phyloP scores from a whole-genome alignment of 2,329 filamentous ascomycete species.

The Rhinocladiella similis region DNA sequence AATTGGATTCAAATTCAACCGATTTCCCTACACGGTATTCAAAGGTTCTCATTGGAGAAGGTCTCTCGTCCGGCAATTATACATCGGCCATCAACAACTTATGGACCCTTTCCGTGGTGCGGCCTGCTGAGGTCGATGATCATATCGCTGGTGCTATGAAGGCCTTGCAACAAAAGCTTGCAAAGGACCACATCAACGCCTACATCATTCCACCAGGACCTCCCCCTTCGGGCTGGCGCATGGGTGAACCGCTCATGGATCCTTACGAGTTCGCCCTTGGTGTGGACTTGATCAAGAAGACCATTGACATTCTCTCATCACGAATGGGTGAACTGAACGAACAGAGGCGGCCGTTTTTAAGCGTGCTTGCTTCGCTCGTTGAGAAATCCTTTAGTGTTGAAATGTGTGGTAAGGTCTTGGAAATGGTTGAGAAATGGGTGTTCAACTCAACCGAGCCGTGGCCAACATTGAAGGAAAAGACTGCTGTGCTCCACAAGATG shows the following conservation, averaged over 20 bases:
- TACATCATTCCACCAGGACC: constrained; percentile 51
- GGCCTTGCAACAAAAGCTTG: constrained; percentile 85
- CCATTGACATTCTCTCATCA: constrained; percentile 86
- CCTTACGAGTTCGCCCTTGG: constrained; percentile 84
- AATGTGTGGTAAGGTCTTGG: constrained; percentile 87
- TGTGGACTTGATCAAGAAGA: constrained; percentile 87
- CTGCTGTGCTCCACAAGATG: constrained; percentile 99
- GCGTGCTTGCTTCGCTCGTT: constrained; percentile 88
- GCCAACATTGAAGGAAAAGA: constrained; percentile 98
- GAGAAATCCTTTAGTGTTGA: constrained; percentile 88
- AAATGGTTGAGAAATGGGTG: constrained; percentile 94
- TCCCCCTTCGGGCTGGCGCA: constrained; percentile 42
- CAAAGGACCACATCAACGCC: constrained; percentile 83
- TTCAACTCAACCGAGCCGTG: constrained; percentile 94
- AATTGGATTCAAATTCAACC: constrained; percentile 71
- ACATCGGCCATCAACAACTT: constrained; percentile 88
- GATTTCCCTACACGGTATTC: constrained; percentile 79
- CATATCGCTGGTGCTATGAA: constrained; percentile 91
- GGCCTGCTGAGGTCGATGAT: constrained; percentile 82
- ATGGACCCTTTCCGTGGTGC: constrained; percentile 85
- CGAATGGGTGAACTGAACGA: constrained; percentile 93
- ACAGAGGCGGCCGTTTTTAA: constrained; percentile 87
- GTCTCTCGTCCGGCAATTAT: constrained; percentile 76
- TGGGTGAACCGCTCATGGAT: constrained; percentile 52
- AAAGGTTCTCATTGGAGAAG: constrained; percentile 83